Percentiles rank a stretch among this genome's conserved stretches.
phyloP scores from a whole-genome alignment of 2,329 filamentous ascomycete genomes.

The Calonectria multiphialidica region DNA sequence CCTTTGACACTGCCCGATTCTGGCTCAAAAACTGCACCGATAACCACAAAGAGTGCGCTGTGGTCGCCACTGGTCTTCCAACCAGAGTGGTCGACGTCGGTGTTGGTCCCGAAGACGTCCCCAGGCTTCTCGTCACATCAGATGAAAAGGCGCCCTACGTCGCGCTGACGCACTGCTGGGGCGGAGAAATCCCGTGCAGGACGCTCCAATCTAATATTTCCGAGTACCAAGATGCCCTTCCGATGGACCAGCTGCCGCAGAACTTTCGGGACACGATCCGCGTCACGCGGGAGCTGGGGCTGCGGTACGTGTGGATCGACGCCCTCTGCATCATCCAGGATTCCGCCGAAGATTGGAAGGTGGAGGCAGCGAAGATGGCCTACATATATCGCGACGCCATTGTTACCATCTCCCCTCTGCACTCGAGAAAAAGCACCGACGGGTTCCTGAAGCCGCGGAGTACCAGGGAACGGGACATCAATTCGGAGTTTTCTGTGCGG shows the following conservation, averaged over 20 bases:
- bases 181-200: background rate
- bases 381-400: background rate
- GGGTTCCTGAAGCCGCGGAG: background rate
- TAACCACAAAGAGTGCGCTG: background rate
- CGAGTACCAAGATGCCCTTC: background rate
- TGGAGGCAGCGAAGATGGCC: background rate
- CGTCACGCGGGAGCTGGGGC: background rate
- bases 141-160: background rate
- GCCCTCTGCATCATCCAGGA: conserved; percentile 8
- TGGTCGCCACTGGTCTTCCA: background rate
- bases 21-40: background rate
- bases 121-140: background rate
- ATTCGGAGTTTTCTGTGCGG: background rate
- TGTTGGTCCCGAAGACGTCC: background rate
- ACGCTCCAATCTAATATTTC: background rate
- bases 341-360: background rate
- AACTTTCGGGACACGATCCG: conserved; percentile 2
- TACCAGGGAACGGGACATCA: background rate
- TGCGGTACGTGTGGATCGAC: conserved; percentile 7
- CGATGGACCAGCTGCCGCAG: background rate
- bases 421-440: background rate
- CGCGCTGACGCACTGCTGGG: background rate
- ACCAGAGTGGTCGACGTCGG: background rate
- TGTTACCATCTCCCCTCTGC: background rate
- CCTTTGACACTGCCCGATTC: background rate